Base-by-base conservation (phyloP, 208 protist species). In the Leishmania gerbilli region DNA sequence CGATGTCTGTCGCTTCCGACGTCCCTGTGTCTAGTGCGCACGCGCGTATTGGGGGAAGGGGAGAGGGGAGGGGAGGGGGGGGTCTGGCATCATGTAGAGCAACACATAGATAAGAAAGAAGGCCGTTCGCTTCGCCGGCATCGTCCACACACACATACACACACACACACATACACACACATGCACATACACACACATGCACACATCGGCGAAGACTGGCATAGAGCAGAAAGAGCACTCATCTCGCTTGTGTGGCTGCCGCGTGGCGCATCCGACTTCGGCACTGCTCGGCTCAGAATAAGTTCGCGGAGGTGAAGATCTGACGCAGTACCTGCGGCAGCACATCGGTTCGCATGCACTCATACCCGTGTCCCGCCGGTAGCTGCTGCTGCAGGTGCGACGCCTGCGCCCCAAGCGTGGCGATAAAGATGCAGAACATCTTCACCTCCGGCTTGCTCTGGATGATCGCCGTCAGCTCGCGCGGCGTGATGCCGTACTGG, bases 391-490 rank as follows among this genome's bases (percentile, higher is more conserved):
- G 86, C 55, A 98, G 75, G 37, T 90, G 74, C n/a, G 95, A 92
- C 60, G 95, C 89, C 85, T 98, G 91, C 55, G 89, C 89, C 3
- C 90, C 91, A 31, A 98, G 86, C 6, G 94, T 95, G 24, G 95
- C 96, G 78, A 98, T 97, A 64, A 98, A 98, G 64, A 98, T 94
- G 86, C 92, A 96, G 81, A 93, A 97, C 85, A 96, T 95, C 79
- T 97, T 92, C 74, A 98, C 95, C 79, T 95, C 92, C 37, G 79
- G 90, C 51, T 87, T 81, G 58, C 89, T 92, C 49, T 79, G 77
- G 62, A 98, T 95, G 76, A 97, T 94, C 53, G 76, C 65, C 40
- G 91, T 71, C 79, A 98, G 78, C 81, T 96, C 90, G n/a, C 86
- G 77, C 27, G 92, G 88, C 1, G 79, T 82, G 74, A 99, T 98